A percentile compares a stretch with the other conserved stretches of the same genome.
Conservation (phyloP, 306 rosid genomes). For the Inga leiocalycina region DNA sequence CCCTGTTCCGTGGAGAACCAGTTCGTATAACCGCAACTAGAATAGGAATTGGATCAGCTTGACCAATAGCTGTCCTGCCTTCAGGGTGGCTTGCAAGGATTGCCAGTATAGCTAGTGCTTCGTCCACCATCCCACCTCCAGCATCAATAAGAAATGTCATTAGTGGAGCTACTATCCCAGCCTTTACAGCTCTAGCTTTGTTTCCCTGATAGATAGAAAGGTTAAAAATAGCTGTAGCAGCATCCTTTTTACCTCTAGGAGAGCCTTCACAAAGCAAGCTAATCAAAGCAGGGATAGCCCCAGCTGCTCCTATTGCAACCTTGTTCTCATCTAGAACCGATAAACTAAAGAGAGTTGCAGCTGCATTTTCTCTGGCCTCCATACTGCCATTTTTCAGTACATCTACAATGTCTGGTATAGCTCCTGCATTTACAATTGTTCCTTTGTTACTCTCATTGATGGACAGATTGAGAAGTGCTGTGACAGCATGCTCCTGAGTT, state of each 20-base stretch:
- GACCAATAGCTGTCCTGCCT: slow-evolving; percentile 75
- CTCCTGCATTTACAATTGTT: slow-evolving; percentile 88
- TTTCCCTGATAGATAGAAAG: slow-evolving; percentile 95
- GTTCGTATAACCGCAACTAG: slow-evolving; percentile 86
- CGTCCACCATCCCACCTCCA: slow-evolving; percentile 97
- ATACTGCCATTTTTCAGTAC: slow-evolving; percentile 89
- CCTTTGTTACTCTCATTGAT: slow-evolving; percentile 88
- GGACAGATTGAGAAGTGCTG: slow-evolving; percentile 94
- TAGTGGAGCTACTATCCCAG: slow-evolving; percentile 81
- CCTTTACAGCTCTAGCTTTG: slow-evolving; percentile 94
- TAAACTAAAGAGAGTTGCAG: slow-evolving; percentile 95
- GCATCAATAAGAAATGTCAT: slow-evolving; percentile 79
- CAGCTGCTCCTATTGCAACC: slow-evolving; percentile 94
- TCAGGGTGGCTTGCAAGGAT: slow-evolving; percentile 88
- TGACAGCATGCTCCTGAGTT: slow-evolving; percentile 96
- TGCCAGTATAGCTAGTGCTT: slow-evolving; percentile 92
- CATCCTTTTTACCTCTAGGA: slow-evolving; percentile 97
- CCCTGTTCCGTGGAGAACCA: slow-evolving; percentile 93
- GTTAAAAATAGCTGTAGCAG: slow-evolving; percentile 94
- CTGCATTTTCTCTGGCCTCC: slow-evolving; percentile 99
- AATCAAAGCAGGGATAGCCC: slow-evolving; percentile 96
- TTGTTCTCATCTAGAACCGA: slow-evolving; percentile 92
- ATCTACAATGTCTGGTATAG: slow-evolving; percentile 91
- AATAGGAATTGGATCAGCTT: slow-evolving; percentile 68
- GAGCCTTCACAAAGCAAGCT: slow-evolving; percentile 86